A percentile compares a stretch with the other conserved stretches of the same genome.
phyloP scores from a whole-genome alignment of 1,284 basidiomycete genomes.

The Heimioporus punctisporus region DNA sequence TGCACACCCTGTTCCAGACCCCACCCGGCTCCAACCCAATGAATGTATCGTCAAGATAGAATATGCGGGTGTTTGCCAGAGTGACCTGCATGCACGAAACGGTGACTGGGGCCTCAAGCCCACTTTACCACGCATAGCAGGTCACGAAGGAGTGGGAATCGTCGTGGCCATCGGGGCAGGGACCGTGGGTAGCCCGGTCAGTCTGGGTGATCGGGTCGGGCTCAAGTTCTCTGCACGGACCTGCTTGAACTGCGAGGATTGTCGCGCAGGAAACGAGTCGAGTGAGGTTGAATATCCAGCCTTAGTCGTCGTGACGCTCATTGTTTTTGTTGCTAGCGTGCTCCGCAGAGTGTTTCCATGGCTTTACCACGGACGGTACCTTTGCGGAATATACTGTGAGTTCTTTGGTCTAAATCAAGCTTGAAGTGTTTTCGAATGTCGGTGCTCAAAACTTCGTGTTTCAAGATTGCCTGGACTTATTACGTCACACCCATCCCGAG shows the following conservation, averaged over 20 bases:
- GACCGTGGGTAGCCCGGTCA: constrained; percentile 43
- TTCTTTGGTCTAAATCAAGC: background rate
- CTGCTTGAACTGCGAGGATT: constrained; percentile 66
- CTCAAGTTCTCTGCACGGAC: constrained; percentile 74
- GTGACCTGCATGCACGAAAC: constrained; percentile 61
- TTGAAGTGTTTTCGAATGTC: too few species aligned
- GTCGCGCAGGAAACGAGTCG: constrained; percentile 55
- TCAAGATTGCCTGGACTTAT: constrained; percentile 53
- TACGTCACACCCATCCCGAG: constrained; percentile 73
- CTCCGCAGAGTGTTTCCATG: constrained; percentile 44
- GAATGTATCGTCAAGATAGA: constrained; percentile 71
- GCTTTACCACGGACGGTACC: constrained; percentile 63
- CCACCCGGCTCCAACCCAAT: constrained; percentile 59
- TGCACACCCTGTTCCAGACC: constrained; percentile 54
- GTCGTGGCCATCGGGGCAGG: constrained; percentile 69
- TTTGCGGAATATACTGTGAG: constrained; percentile 51
- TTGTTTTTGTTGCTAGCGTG: constrained; percentile 34
- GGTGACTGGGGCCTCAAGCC: constrained; percentile 55
- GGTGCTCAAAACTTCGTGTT: too few species aligned
- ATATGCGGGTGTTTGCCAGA: constrained; percentile 67
- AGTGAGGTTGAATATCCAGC: constrained; percentile 32
- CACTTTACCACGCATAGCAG: constrained; percentile 64
- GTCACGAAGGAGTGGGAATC: constrained; percentile 65
- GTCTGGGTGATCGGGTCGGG: constrained; percentile 70
- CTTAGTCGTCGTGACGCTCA: too few species aligned